Base-by-base conservation (phyloP, 331 rosid species). In the Acacia pycnantha region DNA sequence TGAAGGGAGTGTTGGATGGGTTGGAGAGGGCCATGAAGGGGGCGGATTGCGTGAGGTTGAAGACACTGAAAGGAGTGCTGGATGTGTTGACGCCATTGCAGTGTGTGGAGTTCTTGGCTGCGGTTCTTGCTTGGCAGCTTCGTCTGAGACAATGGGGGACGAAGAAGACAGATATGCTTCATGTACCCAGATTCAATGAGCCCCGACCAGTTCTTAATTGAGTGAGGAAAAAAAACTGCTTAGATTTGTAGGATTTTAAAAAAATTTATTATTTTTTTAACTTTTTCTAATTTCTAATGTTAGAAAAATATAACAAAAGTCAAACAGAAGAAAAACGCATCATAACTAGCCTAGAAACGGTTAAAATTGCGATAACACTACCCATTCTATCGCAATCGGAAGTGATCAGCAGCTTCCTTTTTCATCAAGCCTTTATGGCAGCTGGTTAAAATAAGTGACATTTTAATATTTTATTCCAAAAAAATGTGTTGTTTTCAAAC, bases 11-110 rank as follows among this genome's bases (percentile, higher is more conserved):
- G 14, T 21, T 87, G 73, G 82, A 35, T 0, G 93, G 93, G 33
- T 48, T 92, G 73, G 97, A 92, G 89, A 84, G 73, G 59, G 83
- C 85, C 0, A 86, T 94, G 96, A 91, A 94, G 87, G 88, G 84
- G 43, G 93, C 94, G 0, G 97, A 94, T 82, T 91, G 98, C 70
- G 97, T 86, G 58, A 88, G 98, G 71, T 85, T 91, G 53, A 91
- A 87, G 85, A 77, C 94, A 18, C 67, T 94, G 18, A 94, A 91
- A 86, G 92, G 91, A 6, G 62, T 92, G 26, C 37, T 91, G 86
- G 98, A 92, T 46, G 10, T 85, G 86, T 86, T 94, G 10, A 83
- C 86, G 1, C 97, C 97, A 21, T 74, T 84, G 82, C 96, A 92
- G 90, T 27, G 89, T 71, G 92, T 91, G 27, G 79, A 88, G 16